These are phyloP conservation scores for Xylariaceae sp. DNA, from an alignment of 2,329 filamentous ascomycete genomes.

Conservation along the genomic window DNA sequence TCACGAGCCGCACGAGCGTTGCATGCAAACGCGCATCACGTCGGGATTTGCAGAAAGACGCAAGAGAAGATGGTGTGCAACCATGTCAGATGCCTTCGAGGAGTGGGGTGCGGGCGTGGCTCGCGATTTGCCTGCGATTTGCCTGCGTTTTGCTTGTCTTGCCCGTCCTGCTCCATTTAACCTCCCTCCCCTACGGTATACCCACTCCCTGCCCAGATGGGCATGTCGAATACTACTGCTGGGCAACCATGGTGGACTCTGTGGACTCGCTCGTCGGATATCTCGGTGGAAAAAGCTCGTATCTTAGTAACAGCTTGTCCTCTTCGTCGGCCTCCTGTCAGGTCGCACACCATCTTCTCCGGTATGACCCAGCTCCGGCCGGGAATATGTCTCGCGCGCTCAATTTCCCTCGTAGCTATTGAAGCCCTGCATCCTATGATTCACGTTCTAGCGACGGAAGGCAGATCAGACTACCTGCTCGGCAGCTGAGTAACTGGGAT, in stretches of 20 bases:
- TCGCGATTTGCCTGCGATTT: background rate
- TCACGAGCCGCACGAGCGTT: constrained; percentile 30
- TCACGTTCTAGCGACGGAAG: constrained; percentile 9
- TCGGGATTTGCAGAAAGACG: constrained; percentile 17
- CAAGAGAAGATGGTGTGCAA: constrained; percentile 20
- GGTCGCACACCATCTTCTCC: constrained; percentile 26
- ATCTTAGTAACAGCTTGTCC: constrained; percentile 11
- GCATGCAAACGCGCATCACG: constrained; percentile 21
- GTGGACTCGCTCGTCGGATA: background rate
- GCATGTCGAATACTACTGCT: background rate
- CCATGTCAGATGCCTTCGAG: constrained; percentile 30
- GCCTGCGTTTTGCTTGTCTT: background rate
- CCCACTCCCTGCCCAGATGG: constrained; percentile 17
- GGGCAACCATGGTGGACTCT: background rate
- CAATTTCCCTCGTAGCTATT: constrained; percentile 10
- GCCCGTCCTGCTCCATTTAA: constrained; percentile 14
- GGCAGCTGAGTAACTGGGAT: constrained; percentile 24
- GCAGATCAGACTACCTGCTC: constrained; percentile 17
- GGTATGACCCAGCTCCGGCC: constrained; percentile 21
- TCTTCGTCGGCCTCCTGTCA: constrained; percentile 18
- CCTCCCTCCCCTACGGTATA: background rate
- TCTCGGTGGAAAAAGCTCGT: constrained; percentile 17
- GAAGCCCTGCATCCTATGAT: constrained; percentile 15
- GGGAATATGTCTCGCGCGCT: constrained; percentile 15
- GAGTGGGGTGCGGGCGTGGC: constrained; percentile 16